These are phyloP conservation scores for Fusarium sterilihyphosum DNA, from an alignment of 2,329 filamentous ascomycete genomes.

Conservation along the genomic window DNA sequence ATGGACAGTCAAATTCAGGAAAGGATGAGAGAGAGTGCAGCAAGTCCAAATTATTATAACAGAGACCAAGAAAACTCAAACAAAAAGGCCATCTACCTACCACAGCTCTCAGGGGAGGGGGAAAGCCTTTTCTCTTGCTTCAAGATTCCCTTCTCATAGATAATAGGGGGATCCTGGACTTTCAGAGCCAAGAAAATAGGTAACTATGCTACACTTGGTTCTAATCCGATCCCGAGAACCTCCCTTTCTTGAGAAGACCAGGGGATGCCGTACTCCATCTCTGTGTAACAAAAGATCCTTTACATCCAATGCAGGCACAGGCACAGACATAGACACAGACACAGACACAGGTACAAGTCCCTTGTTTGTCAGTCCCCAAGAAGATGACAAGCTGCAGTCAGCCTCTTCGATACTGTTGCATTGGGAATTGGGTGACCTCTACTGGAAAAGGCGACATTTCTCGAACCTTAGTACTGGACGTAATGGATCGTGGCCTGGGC, in stretches of 20 bases:
- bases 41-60: constrained; percentile 1
- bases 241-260: neutral
- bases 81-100: constrained; percentile 5
- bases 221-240: constrained; percentile 5
- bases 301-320: constrained; percentile 19
- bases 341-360: neutral
- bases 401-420: constrained; percentile 11
- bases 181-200: constrained; percentile 3
- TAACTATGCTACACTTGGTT: constrained; percentile 15
- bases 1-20: constrained; percentile 1
- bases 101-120: constrained; percentile 11
- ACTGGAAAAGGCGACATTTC: neutral
- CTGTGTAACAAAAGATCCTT: constrained; percentile 29
- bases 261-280: constrained; percentile 9
- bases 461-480: neutral
- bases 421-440: constrained; percentile 10
- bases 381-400: constrained; percentile 29
- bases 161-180: constrained; percentile 4
- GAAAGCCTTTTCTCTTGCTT: neutral
- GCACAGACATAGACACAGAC: neutral
- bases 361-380: constrained; percentile 1
- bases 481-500: neutral
- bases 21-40: neutral
- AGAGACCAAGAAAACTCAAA: neutral
- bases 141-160: neutral